Evolutionary conservation across 2,329 filamentous ascomycete genomes (phyloP).

Genomic region (Corniculantispora saksenae): DNA sequence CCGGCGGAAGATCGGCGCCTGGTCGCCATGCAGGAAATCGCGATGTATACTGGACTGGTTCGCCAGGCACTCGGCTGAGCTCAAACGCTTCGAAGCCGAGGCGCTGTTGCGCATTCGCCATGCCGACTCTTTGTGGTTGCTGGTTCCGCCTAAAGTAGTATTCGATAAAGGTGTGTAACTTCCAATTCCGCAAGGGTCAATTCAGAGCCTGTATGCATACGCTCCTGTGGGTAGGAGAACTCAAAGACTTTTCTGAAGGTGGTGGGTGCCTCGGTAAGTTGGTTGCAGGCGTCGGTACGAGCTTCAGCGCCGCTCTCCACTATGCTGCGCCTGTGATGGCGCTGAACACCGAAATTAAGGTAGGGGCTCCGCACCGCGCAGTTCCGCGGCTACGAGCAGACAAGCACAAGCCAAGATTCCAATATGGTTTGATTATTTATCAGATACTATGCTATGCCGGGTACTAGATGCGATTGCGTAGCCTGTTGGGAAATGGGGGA

Average conservation of each 20-base stretch:
- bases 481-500: too few relatives aligned
- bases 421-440: too few relatives aligned
- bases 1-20: not conserved
- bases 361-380: too few relatives aligned
- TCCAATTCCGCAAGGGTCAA: too few relatives aligned
- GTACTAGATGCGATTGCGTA: not conserved
- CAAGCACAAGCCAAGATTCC: too few relatives aligned
- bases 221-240: too few relatives aligned
- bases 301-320: not conserved
- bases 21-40: constrained; percentile 6
- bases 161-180: too few relatives aligned
- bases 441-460: not conserved
- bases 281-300: not conserved
- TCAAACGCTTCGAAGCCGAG: constrained; percentile 17
- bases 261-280: constrained; percentile 2
- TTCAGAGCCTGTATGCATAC: too few relatives aligned
- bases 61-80: not conserved
- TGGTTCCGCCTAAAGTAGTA: not conserved
- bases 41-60: not conserved
- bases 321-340: not conserved
- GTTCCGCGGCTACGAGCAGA: too few relatives aligned
- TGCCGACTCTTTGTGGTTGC: not conserved
- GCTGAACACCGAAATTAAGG: not conserved
- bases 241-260: too few relatives aligned
- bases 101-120: not conserved